Evolutionary conservation across 2,329 filamentous ascomycete genomes (phyloP).

Genomic region (Aureobasidium zeae): DNA sequence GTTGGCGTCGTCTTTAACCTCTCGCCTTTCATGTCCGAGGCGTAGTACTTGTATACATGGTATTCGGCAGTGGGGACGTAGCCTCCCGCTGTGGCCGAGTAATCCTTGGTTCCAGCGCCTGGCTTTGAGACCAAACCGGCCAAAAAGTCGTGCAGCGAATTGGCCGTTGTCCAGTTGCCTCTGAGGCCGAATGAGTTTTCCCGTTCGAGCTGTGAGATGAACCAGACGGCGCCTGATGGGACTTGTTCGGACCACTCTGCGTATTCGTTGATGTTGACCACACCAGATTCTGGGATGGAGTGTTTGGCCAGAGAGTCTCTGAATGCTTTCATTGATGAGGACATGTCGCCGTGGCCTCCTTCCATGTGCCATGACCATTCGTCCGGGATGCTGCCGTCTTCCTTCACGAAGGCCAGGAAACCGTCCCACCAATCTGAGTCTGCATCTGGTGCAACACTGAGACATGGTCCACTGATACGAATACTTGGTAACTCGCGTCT

Average conservation of each 20-base stretch:
- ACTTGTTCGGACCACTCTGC: conserved; percentile 34
- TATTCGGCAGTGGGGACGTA: conserved; percentile 37
- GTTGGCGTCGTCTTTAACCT: conserved; percentile 32
- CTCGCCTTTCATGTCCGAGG: conserved; percentile 35
- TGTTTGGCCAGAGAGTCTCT: too few species aligned
- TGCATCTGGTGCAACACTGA: conserved; percentile 27
- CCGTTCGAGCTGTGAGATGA: conserved; percentile 40
- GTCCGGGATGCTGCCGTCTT: conserved; percentile 34
- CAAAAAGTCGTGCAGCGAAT: conserved; percentile 37
- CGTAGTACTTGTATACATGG: conserved; percentile 40
- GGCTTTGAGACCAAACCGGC: conserved; percentile 35
- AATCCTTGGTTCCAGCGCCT: conserved; percentile 22
- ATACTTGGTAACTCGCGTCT: too few species aligned
- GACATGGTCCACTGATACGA: conserved; percentile 30
- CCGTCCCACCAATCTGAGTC: conserved; percentile 35
- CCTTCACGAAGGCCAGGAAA: conserved; percentile 29
- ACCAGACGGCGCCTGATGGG: conserved; percentile 36
- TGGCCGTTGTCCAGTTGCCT: conserved; percentile 39
- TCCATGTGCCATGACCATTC: conserved; percentile 40
- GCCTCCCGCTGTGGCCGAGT: conserved; percentile 20
- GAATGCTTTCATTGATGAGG: too few species aligned
- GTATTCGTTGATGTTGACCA: conserved; percentile 45
- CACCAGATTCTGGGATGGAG: too few species aligned
- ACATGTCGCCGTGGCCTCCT: too few species aligned
- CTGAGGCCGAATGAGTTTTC: conserved; percentile 35